Evolutionary conservation across 108 stramenopile species (phyloP).

Genomic region (Stephanodiscus triporus): DNA sequence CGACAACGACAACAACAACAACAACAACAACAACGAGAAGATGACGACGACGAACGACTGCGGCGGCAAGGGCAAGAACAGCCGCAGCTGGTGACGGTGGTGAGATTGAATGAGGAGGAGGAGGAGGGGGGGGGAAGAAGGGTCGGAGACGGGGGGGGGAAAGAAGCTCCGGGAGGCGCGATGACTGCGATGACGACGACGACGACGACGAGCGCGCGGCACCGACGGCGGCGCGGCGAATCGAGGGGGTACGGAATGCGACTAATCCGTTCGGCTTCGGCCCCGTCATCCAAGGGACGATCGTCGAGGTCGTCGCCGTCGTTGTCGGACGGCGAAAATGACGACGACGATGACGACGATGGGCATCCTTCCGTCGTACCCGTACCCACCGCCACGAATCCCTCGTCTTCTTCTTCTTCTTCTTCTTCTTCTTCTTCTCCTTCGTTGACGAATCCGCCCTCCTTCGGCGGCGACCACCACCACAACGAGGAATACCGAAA

Average conservation of each 20-base stretch:
- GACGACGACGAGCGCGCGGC: not conserved
- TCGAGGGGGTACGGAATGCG: constrained; percentile 6
- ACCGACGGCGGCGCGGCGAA: not conserved
- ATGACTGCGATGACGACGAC: not conserved
- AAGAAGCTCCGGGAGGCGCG: not conserved
- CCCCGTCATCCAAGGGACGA: no score
- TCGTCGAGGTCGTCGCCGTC: constrained; percentile 16
- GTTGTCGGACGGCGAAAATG: not conserved
- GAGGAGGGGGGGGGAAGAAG: not conserved
- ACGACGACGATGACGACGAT: no score
- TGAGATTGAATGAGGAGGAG: constrained; percentile 11
- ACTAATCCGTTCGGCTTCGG: constrained; percentile 22
- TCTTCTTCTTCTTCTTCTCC: no score
- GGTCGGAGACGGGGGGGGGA: not conserved
- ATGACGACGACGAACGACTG: constrained; percentile 20
- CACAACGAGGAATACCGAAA: no score
- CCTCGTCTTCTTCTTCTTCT: no score
- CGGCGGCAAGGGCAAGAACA: constrained; percentile 11
- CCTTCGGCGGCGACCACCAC: no score
- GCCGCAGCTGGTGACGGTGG: not conserved
- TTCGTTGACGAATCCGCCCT: no score
- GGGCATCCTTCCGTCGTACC: no score
- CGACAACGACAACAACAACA: no score
- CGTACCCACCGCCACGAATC: no score
- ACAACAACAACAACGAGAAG: no score